phyloP scores from a whole-genome alignment of 371 early-diverging fungal genomes.

The Mucor circinelloides region DNA sequence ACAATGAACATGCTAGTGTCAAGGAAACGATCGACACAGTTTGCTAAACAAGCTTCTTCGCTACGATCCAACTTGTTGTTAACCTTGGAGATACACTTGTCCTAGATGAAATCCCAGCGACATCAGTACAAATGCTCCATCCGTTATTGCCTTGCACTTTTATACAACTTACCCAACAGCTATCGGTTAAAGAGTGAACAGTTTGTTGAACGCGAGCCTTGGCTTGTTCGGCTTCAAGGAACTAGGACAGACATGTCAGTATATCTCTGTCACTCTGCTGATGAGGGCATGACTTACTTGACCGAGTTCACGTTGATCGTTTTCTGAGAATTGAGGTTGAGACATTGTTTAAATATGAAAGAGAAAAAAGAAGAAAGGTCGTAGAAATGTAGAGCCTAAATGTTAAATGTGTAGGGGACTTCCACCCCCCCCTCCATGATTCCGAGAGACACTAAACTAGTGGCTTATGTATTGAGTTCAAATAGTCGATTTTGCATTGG shows the following conservation, averaged over 20 bases:
- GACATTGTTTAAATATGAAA: slow-evolving; percentile 13
- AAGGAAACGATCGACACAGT: slow-evolving; percentile 84
- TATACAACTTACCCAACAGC: slow-evolving; percentile 61
- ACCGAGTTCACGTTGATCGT: slow-evolving; percentile 66
- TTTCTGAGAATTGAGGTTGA: slow-evolving; percentile 57
- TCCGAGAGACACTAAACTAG: neutral
- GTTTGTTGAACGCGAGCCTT: slow-evolving; percentile 72
- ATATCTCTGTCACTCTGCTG: neutral
- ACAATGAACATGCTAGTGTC: slow-evolving; percentile 76
- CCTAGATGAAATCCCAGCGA: slow-evolving; percentile 22
- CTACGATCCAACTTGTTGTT: slow-evolving; percentile 67
- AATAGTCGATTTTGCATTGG: neutral
- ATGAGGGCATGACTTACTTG: slow-evolving; percentile 18
- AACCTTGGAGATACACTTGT: slow-evolving; percentile 75
- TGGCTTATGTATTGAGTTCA: slow-evolving; percentile 1
- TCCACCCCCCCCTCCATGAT: neutral
- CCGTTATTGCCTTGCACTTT: too few relatives aligned
- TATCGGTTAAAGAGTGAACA: slow-evolving; percentile 72
- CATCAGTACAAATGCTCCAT: neutral
- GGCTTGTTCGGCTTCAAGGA: slow-evolving; percentile 73
- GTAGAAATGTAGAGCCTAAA: neutral
- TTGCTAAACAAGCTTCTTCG: slow-evolving; percentile 74
- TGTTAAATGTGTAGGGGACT: neutral
- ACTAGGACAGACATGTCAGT: slow-evolving; percentile 24
- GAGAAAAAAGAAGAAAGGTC: slow-evolving; percentile 3